Base-by-base conservation (phyloP, 345 rosid genomes). In the Syzygium jambos region DNA sequence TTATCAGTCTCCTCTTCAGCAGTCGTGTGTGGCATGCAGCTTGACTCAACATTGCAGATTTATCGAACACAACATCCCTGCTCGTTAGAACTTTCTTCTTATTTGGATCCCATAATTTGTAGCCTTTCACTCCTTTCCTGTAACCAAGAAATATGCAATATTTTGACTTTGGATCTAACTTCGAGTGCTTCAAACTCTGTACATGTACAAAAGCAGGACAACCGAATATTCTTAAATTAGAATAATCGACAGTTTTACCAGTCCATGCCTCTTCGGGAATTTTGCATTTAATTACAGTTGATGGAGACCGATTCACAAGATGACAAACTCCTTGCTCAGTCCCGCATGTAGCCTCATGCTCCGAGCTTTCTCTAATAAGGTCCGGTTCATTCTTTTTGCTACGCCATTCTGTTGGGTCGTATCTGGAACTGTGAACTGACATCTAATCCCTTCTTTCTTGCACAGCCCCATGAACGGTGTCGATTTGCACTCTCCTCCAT, bases 21-120 rank as follows among this genome's bases (percentile, higher is more conserved):
- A 15, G 5, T 0, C 1, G 0, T 2, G 0, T 30, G 6, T 29
- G 41, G 78, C 5, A 29, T 2, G 8, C 8, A 65, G 11, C 43
- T 65, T 65, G 78, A 65, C 22, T 65, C 22, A 65, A 65, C 41
- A 65, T 65, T 65, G 41, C 11, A 30, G 1, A 65, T 65, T 65
- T 22, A 65, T 65, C 5, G 1, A 16, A 30, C 11, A 7, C 22
- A 29, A 65, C 22, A 30, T 65, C 22, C 11, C 0, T 2, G 5
- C 78, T 65, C 10, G 3, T 65, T 9, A 29, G 4, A 65, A 65
- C 78, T 65, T 65, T 65, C 78, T 65, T 30, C 41, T 65, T 22
- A 30, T 41, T 65, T 65, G 41, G 41, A 65, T 65, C 78, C 41
- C 78, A 30, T 65, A 65, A 65, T 65, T 65, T 65, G 41, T 65